These are phyloP conservation scores for Xylariales sp. DNA, from an alignment of 2,329 filamentous ascomycete genomes.

Conservation along the genomic window DNA sequence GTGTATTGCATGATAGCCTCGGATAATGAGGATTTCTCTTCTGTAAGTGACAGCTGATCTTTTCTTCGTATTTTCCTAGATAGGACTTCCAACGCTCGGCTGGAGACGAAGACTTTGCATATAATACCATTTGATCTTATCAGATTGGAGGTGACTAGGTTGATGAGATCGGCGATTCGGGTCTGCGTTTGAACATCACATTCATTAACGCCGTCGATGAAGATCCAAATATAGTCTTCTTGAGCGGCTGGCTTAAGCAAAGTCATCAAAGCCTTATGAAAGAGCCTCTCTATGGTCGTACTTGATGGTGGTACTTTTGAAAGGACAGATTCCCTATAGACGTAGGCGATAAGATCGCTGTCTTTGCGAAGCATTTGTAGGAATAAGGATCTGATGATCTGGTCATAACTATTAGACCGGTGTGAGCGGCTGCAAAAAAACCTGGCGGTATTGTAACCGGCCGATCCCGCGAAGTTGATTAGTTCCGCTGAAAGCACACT, in stretches of 20 bases:
- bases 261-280: constrained; percentile 2
- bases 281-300: constrained; percentile 1
- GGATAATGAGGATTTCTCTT: constrained; percentile 9
- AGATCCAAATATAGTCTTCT: constrained; percentile 6
- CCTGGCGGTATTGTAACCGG: neutral
- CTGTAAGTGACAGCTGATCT: neutral
- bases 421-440: constrained; percentile 10
- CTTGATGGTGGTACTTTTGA: neutral
- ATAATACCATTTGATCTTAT: constrained; percentile 1
- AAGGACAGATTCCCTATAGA: constrained; percentile 4
- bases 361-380: constrained; percentile 14
- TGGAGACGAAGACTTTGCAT: constrained; percentile 12
- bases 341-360: constrained; percentile 15
- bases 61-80: neutral
- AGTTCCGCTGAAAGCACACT: constrained; percentile 10
- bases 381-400: constrained; percentile 5
- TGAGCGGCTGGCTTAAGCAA: too few relatives aligned
- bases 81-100: neutral
- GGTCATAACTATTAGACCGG: constrained; percentile 9
- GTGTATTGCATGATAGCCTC: constrained; percentile 14
- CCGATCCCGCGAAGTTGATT: neutral
- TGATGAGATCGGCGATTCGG: neutral
- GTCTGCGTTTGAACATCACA: constrained; percentile 1
- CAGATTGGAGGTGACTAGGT: neutral
- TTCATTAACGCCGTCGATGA: constrained; percentile 20